Conservation (phyloP, 2,329 filamentous ascomycete genomes). For the Exophiala xenobiotica region DNA sequence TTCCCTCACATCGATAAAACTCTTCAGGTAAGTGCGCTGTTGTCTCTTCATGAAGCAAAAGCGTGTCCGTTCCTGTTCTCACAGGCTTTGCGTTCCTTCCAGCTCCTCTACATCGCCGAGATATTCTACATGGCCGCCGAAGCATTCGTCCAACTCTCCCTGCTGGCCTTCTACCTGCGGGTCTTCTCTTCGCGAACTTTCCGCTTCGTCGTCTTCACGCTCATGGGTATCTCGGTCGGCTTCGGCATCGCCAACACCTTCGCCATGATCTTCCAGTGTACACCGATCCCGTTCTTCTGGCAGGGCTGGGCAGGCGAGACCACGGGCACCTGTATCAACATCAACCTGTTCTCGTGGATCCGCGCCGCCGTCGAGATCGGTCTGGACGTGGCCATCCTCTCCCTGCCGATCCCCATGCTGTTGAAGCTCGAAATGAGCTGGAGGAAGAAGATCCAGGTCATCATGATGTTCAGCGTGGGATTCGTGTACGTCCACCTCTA, state of each 20-base stretch:
- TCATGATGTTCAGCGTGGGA: constrained; percentile 40
- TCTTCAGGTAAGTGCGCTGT: not conserved
- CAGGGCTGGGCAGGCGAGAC: constrained; percentile 41
- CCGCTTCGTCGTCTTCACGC: constrained; percentile 34
- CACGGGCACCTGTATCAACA: constrained; percentile 37
- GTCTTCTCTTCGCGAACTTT: constrained; percentile 44
- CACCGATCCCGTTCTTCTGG: constrained; percentile 41
- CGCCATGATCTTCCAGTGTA: constrained; percentile 40
- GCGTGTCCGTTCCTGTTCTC: no score
- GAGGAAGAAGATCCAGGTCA: constrained; percentile 35
- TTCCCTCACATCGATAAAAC: not conserved
- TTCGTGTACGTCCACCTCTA: constrained; percentile 40
- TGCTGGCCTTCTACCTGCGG: constrained; percentile 43
- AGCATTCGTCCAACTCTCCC: constrained; percentile 37
- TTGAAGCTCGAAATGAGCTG: constrained; percentile 32
- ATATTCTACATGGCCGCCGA: constrained; percentile 50
- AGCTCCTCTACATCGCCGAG: constrained; percentile 30
- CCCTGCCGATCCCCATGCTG: constrained; percentile 33
- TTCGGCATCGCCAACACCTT: constrained; percentile 36
- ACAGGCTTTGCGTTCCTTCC: no score
- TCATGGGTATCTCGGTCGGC: constrained; percentile 35
- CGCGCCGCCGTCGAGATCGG: constrained; percentile 37
- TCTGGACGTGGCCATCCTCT: constrained; percentile 35
- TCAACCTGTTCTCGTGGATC: constrained; percentile 40
- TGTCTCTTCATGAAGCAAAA: no score